A percentile compares a stretch with the other conserved stretches of the same genome.
These are phyloP conservation scores for Selenicereus undatus DNA, from an alignment of 148 eudicot genomes.

Conservation along the genomic window DNA sequence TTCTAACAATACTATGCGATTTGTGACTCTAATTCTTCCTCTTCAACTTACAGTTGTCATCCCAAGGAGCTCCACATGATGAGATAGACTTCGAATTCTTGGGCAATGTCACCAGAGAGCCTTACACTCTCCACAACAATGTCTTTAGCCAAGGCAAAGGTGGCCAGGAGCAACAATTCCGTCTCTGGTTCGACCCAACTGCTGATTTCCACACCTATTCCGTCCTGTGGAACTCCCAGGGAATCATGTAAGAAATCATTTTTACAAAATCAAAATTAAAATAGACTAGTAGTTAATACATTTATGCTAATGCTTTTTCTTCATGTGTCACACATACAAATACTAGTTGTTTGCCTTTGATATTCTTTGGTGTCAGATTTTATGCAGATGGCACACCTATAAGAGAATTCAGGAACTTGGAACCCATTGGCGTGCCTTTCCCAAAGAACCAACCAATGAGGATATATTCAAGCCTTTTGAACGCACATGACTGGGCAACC, in stretches of 20 bases:
- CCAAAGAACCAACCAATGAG: slow-evolving; percentile 36
- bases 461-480: slow-evolving; percentile 33
- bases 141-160: slow-evolving; percentile 34
- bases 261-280: neutral
- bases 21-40: neutral
- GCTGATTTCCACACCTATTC: slow-evolving; percentile 38
- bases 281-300: neutral
- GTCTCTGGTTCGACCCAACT: slow-evolving; percentile 39
- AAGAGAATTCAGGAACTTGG: slow-evolving; percentile 34
- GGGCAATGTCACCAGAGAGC: slow-evolving; percentile 31
- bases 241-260: slow-evolving; percentile 30
- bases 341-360: neutral
- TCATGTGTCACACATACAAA: neutral
- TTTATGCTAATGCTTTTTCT: too few species aligned
- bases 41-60: slow-evolving; percentile 22
- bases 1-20: neutral
- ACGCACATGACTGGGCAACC: slow-evolving; percentile 37
- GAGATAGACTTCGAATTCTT: slow-evolving; percentile 38
- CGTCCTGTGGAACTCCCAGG: slow-evolving; percentile 39
- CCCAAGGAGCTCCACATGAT: slow-evolving; percentile 33
- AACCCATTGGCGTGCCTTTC: slow-evolving; percentile 30
- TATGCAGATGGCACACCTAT: slow-evolving; percentile 33
- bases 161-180: slow-evolving; percentile 35
- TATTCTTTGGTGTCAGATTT: slow-evolving; percentile 21
- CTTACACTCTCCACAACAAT: slow-evolving; percentile 38